A percentile compares a stretch with the other conserved stretches of the same genome.
Evolutionary conservation across 441 rosid species (phyloP).

Genomic region (Erysimum cheiri): DNA sequence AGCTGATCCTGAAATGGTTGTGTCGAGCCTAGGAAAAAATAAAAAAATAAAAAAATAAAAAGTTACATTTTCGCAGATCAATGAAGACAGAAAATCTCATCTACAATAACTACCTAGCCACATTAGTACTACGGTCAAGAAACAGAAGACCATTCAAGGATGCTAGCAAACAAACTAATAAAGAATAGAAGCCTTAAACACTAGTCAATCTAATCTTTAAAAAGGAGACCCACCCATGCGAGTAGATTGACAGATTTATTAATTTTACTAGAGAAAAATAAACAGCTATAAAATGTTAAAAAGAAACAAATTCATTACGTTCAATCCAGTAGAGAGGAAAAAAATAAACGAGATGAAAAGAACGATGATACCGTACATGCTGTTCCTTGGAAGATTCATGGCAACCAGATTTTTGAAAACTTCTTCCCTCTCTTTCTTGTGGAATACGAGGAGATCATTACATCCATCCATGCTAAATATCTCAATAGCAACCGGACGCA

Average conservation of each 20-base stretch:
- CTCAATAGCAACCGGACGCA: slow-evolving; percentile 99
- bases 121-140: slow-evolving; percentile 13
- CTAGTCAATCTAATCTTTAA: slow-evolving; percentile 17
- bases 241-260: neutral
- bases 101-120: slow-evolving; percentile 2
- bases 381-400: slow-evolving; percentile 98
- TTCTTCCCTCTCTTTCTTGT: slow-evolving; percentile 99
- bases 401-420: slow-evolving; percentile 97
- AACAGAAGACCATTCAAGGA: slow-evolving; percentile 16
- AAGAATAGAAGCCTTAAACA: slow-evolving; percentile 2
- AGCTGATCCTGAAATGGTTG: slow-evolving; percentile 94
- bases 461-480: slow-evolving; percentile 99
- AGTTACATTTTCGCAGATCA: slow-evolving; percentile 39
- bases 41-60: slow-evolving; percentile 35
- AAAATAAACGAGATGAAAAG: slow-evolving; percentile 37
- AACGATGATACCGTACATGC: slow-evolving; percentile 72
- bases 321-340: slow-evolving; percentile 24
- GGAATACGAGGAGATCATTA: slow-evolving; percentile 98
- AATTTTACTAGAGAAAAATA: slow-evolving; percentile 19
- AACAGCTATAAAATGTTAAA: neutral
- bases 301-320: slow-evolving; percentile 22
- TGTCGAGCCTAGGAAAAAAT: slow-evolving; percentile 78
- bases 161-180: slow-evolving; percentile 14
- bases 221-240: slow-evolving; percentile 10
- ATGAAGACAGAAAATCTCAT: slow-evolving; percentile 25